Evolutionary conservation across 345 rosid genomes (phyloP), one percentile per base, ranked within the genome.

Genomic region (Salix caprea): DNA sequence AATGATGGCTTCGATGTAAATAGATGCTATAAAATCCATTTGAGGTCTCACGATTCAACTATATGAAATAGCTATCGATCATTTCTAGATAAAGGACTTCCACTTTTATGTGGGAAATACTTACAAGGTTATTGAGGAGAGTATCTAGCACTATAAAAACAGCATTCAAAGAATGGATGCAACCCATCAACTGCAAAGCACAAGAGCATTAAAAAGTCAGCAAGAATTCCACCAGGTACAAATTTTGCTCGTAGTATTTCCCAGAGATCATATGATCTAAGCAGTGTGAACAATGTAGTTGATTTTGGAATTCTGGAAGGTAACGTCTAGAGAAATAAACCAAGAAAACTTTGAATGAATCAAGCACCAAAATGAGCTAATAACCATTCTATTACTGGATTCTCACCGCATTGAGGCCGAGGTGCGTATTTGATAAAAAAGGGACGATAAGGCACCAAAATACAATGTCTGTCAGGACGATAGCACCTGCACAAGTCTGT

Each of bases 401-500:
- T 62, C 86, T 86, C 74, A 95, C 99, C 88, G 12, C 13, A 81
- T 90, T 85, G 64, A 95, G 82, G 66, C 87, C 82, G 71, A 91
- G 86, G 81, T 86, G 98, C 26, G 81, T 69, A 54, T 84, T 82
- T 6, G 99, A 87, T 70, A 86, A 28, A 80, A 89, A 88, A 2
- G 97, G 99, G 73, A 89, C 92, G 50, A 95, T 80, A 7, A 93
- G 32, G 44, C 89, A 71, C 97, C 99, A 95, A 80, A 91, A 91
- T 46, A 93, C 77, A 28, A 89, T 36, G 78, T 93, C 97, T 11
- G 99, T 93, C 1, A 90, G 74, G 81, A 95, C 82, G 5, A 89
- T 90, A 48, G 99, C 97, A 5, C 99, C 99, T 74, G 89, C 96
- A 79, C 90, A 82, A 72, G 94, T 84, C 97, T 95, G 80, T 70